Evolutionary conservation across 2,329 filamentous ascomycete species (phyloP), one percentile per base, ranked within the genome.

Genomic region (Cytospora paraplurivora): DNA sequence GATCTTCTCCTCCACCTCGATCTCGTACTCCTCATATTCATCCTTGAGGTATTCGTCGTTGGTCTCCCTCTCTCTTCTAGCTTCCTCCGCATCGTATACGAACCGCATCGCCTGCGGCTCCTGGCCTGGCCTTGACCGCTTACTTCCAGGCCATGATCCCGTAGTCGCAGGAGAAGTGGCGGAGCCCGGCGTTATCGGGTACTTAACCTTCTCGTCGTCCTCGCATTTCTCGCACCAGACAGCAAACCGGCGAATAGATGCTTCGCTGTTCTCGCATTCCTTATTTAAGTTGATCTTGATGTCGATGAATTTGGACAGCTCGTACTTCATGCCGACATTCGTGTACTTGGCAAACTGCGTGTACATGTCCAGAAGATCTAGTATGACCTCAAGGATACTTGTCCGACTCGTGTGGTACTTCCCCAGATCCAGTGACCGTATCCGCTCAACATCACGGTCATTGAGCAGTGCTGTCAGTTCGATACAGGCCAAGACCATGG

Each of bases 291-390:
- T 83, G 67, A 98, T 97, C 73, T 95, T 92, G 69, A 96, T 87
- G 67, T 89, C 86, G 72, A 98, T 91, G 73, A 97, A 94, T 60
- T 84, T 84, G 69, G 94, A 88, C 51, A 94, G 81, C 54, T 89
- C 85, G 75, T 92, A 90, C 55, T 85, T 79, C 17, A 84, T 81
- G 7, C 93, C 93, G 21, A 97, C 81, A 57, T 88, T 86, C 38
- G 93, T 97, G 58, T 83, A 81, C 68, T 86, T 85, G 61, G 87
- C 86, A 72, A 96, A 89, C 72, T 96, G 91, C 0, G 92, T 95
- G 75, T 97, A 98, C 3, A 98, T 84, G 72, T 99, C 94, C 33
- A 98, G 83, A 0, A 97, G 82, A 72, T 98, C 95, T 47, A 97
- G 86, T 70, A 97, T 85, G 0, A 92, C 94, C 81, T 98, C 94